A percentile compares a stretch with the other conserved stretches of the same genome.
phyloP scores from a whole-genome alignment of 345 rosid species.

The Rhodamnia rubescens region DNA sequence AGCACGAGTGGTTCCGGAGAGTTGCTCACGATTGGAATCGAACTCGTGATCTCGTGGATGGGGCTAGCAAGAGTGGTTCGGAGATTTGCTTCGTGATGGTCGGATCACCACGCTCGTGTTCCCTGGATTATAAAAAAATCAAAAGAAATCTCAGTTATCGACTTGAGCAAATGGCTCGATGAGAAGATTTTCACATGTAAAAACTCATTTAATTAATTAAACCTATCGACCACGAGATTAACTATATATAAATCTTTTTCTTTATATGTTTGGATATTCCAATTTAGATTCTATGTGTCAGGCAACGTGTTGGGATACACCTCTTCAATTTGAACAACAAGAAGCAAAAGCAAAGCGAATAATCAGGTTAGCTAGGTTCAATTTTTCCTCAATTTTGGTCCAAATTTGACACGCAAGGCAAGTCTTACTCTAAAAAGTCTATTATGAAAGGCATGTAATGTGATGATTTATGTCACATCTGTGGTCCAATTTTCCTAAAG shows the following conservation, averaged over 20 bases:
- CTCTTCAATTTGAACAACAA: background rate
- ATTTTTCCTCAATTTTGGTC: background rate
- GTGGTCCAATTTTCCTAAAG: background rate
- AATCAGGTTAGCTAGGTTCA: background rate
- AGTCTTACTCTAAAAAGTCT: background rate
- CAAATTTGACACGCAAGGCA: background rate
- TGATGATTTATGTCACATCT: background rate
- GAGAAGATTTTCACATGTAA: background rate
- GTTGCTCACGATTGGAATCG: background rate
- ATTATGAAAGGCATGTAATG: background rate
- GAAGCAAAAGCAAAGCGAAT: background rate
- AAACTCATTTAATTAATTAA: background rate
- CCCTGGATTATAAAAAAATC: background rate
- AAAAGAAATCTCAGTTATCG: background rate
- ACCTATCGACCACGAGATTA: background rate
- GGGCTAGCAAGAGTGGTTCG: no score
- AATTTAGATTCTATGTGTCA: background rate
- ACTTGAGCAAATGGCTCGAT: background rate
- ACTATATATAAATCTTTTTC: background rate
- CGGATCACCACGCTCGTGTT: background rate
- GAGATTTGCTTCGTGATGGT: no score
- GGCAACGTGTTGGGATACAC: background rate
- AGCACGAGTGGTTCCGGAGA: background rate
- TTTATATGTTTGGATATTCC: background rate
- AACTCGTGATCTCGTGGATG: background rate